These are phyloP conservation scores for Mycena venus DNA, from an alignment of 768 basidiomycete genomes.

Conservation along the genomic window DNA sequence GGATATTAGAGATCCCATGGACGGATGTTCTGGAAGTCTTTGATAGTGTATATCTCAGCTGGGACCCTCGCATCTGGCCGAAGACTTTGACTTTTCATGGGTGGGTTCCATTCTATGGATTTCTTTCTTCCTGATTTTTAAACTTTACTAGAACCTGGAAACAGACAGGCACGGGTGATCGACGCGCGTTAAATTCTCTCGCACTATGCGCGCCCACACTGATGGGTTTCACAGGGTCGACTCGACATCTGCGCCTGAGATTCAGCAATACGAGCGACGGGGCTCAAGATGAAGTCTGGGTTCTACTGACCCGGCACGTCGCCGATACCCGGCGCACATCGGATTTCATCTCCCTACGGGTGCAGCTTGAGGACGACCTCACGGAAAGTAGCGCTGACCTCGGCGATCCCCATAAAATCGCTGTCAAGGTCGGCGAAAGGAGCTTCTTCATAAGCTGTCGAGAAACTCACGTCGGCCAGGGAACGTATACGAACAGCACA, in stretches of 20 bases:
- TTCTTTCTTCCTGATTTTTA: neutral
- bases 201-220: neutral
- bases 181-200: constrained; percentile 35
- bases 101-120: constrained; percentile 52
- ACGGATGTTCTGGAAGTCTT: constrained; percentile 80
- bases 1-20: constrained; percentile 78
- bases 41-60: constrained; percentile 87
- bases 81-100: constrained; percentile 72
- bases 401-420: constrained; percentile 47
- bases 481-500: constrained; percentile 66
- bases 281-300: constrained; percentile 73
- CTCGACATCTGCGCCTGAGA: constrained; percentile 56
- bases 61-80: constrained; percentile 80
- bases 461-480: constrained; percentile 43
- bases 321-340: constrained; percentile 66
- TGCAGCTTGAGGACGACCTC: constrained; percentile 61
- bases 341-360: constrained; percentile 79
- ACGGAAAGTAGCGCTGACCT: constrained; percentile 39
- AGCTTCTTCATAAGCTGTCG: neutral
- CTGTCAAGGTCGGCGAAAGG: constrained; percentile 51
- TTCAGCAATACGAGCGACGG: constrained; percentile 44
- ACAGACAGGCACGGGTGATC: constrained; percentile 45
- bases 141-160: constrained; percentile 64
- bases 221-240: constrained; percentile 45
- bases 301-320: constrained; percentile 86